phyloP scores from a whole-genome alignment of 305 asterid species.

The Solanum hybrid region DNA sequence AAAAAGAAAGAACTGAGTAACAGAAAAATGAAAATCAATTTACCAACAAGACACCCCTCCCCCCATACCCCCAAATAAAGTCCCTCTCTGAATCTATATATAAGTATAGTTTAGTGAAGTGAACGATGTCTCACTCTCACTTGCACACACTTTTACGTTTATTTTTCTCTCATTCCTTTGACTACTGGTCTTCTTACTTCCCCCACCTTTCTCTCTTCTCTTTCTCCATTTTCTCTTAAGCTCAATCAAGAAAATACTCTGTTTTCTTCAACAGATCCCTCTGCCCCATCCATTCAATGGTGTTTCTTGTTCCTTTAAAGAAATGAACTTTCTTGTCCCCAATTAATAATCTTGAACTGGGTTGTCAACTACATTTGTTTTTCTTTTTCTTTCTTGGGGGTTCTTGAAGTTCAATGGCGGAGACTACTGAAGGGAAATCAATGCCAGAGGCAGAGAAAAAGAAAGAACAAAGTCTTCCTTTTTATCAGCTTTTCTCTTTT shows the following conservation, averaged over 20 bases:
- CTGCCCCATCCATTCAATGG: not conserved
- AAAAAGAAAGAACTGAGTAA: not conserved
- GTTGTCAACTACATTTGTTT: not conserved
- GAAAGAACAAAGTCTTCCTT: conserved; percentile 86
- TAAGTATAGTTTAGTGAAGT: conserved; percentile 2
- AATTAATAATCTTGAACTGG: not conserved
- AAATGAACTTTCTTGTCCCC: not conserved
- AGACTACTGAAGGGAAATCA: conserved; percentile 55
- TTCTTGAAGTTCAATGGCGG: conserved; percentile 36
- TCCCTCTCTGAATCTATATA: not conserved
- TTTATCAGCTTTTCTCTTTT: conserved; percentile 72
- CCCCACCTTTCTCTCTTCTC: not conserved
- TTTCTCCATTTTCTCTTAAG: not conserved
- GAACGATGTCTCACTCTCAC: conserved; percentile 1
- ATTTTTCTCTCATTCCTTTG: not conserved
- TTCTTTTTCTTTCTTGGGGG: not conserved
- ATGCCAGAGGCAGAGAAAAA: conserved; percentile 87
- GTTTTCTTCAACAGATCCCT: not conserved
- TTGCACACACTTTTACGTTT: not conserved
- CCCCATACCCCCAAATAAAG: not conserved
- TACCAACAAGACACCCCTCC: not conserved
- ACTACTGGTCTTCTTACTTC: not conserved
- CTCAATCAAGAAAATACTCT: not conserved
- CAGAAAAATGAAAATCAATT: not conserved
- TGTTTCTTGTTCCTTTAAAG: not conserved